Percentiles rank a stretch among this genome's conserved stretches.
phyloP scores from a whole-genome alignment of 495 filamentous ascomycete genomes.

The Evernia prunastri region DNA sequence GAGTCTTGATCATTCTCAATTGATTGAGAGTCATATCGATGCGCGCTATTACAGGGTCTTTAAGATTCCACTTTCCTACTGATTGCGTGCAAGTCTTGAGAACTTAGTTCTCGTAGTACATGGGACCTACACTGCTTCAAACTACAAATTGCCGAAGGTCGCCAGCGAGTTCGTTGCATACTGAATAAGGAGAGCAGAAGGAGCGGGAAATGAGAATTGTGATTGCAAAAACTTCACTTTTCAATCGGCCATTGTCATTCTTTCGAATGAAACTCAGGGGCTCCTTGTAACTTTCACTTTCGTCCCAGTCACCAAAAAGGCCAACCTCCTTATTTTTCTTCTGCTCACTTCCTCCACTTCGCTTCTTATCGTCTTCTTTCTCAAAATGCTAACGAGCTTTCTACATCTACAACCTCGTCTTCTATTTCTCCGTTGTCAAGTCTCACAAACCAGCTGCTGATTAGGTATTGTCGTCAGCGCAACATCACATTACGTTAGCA shows the following conservation, averaged over 20 bases:
- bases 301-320: not conserved
- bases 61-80: not conserved
- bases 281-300: slow-evolving; percentile 4
- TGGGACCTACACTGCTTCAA: not conserved
- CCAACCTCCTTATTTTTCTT: slow-evolving; percentile 10
- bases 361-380: slow-evolving; percentile 2
- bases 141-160: not conserved
- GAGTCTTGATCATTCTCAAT: not conserved
- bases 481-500: not conserved
- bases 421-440: not conserved
- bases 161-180: not conserved
- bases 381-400: not conserved
- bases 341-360: not conserved
- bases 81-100: not conserved
- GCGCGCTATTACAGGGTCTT: not conserved
- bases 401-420: not conserved
- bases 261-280: slow-evolving; percentile 9
- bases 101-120: not conserved
- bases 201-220: not conserved
- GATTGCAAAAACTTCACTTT: not conserved
- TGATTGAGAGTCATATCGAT: not conserved
- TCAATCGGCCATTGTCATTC: not conserved
- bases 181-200: not conserved
- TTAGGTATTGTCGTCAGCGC: not conserved
- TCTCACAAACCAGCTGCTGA: not conserved